phyloP scores from a whole-genome alignment of 495 filamentous ascomycete species.

The Sabuloglossum arenarium region DNA sequence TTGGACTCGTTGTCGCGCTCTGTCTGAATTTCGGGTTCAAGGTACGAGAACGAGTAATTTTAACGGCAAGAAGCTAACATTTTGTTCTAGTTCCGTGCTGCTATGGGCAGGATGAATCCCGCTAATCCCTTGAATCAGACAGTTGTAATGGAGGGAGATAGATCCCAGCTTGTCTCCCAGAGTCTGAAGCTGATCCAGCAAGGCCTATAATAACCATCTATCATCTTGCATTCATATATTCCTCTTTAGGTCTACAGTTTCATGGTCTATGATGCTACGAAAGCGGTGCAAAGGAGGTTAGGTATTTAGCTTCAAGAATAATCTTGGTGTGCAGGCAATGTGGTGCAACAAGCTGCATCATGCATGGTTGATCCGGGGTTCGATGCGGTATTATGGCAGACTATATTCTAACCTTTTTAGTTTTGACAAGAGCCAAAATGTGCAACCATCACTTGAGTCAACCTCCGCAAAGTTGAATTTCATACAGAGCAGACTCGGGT shows the following conservation, averaged over 20 bases:
- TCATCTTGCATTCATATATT: neutral
- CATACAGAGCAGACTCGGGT: neutral
- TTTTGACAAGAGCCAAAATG: neutral
- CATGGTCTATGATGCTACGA: neutral
- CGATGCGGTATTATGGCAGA: neutral
- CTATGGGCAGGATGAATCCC: neutral
- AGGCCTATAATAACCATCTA: neutral
- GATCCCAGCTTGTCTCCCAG: neutral
- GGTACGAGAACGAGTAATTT: constrained; percentile 2
- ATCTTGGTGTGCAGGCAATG: neutral
- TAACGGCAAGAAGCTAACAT: neutral
- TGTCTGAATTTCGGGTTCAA: constrained; percentile 80
- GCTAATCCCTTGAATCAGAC: neutral
- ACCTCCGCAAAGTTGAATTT: neutral
- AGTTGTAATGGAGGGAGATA: neutral
- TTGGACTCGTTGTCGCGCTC: constrained; percentile 57
- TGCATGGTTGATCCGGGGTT: neutral
- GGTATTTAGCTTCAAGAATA: neutral
- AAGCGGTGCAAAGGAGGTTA: neutral
- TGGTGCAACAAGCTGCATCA: neutral
- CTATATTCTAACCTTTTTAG: neutral
- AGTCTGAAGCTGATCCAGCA: neutral
- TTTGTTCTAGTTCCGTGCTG: neutral
- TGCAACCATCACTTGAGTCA: neutral
- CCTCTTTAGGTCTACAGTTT: neutral